Evolutionary conservation across 306 rosid species (phyloP).

Genomic region (Trifolium subterraneum): DNA sequence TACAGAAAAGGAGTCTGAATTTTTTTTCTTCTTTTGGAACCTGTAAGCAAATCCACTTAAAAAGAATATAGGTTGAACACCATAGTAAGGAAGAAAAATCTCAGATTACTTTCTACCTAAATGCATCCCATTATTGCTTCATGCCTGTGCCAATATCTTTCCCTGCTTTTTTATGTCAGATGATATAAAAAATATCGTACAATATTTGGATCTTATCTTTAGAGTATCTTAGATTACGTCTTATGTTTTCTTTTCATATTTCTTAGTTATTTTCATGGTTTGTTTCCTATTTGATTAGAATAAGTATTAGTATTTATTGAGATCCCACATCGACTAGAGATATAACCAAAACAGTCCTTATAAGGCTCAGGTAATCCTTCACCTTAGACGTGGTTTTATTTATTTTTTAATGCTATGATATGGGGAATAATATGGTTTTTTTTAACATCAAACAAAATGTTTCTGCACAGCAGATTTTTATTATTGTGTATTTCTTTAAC

Average conservation of each 20-base stretch:
- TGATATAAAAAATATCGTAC: neutral
- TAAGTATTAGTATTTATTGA: neutral
- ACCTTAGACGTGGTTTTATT: neutral
- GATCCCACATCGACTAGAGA: neutral
- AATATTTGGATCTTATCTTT: neutral
- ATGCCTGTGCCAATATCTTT: conserved; percentile 23
- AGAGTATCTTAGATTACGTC: neutral
- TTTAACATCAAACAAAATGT: conserved; percentile 16
- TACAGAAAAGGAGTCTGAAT: neutral
- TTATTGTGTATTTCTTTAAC: conserved; percentile 34
- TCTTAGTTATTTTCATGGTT: neutral
- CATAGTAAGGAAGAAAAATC: conserved; percentile 1
- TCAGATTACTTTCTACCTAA: conserved; percentile 20
- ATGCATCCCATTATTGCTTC: conserved; percentile 27
- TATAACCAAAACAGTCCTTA: neutral
- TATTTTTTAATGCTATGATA: neutral
- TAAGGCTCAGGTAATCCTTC: neutral
- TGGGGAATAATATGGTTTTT: conserved; percentile 5
- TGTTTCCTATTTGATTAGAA: conserved; percentile 5
- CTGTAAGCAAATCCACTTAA: conserved; percentile 15
- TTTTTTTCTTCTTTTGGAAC: neutral
- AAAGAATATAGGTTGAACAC: conserved; percentile 12
- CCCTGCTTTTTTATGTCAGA: conserved; percentile 26
- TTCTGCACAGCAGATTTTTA: neutral
- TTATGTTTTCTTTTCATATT: conserved; percentile 5